Base-by-base conservation (phyloP, 495 filamentous ascomycete species). In the Achaetomiella virescens region DNA sequence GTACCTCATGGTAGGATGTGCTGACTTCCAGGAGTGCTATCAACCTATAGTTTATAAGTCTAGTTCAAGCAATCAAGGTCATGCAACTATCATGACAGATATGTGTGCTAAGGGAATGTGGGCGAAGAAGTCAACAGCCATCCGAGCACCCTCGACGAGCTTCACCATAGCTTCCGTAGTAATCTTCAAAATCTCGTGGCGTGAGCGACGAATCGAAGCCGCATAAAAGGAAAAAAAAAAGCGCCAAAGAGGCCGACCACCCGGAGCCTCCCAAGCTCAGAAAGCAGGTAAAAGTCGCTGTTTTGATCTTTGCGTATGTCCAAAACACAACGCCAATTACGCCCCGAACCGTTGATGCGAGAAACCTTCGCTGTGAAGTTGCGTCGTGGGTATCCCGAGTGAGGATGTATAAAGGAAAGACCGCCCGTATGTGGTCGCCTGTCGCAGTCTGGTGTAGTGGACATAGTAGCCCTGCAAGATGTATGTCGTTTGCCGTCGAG, bases 271-370 rank as follows among this genome's bases (percentile, higher is more conserved):
- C 27, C 4, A 31, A 31, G 9, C 21, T 22, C 15, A 33, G 8
- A 52, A 52, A 27, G 22, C 35, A 41, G 25, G 22, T 25, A 17
- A 8, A 53, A 53, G n/a, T 36, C 41, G 27, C 47, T 27, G 18
- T 48, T 51, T 44, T 46, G 37, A 33, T 51, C 54, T 57, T 31
- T 14, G 37, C 29, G 24, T 10, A 44, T 55, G 41, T 37, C 36
- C 27, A 25, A 38, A 33, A 46, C 47, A 46, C 31, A 15, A 50
- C 27, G 44, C 44, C 38, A 17, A 24, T 9, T 14, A 37, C 46
- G 17, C 43, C 46, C 29, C 27, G 4, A 21, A 37, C 31, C 46
- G 10, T 20, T 48, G 46, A 35, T 36, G 31, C 20, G 17, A 24
- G 45, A 48, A 4, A 31, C 27, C 27, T 31, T 31, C 9, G 27